Evolutionary conservation across 805 yeast species (phyloP).

Genomic region (Barnettozyma pratensis): DNA sequence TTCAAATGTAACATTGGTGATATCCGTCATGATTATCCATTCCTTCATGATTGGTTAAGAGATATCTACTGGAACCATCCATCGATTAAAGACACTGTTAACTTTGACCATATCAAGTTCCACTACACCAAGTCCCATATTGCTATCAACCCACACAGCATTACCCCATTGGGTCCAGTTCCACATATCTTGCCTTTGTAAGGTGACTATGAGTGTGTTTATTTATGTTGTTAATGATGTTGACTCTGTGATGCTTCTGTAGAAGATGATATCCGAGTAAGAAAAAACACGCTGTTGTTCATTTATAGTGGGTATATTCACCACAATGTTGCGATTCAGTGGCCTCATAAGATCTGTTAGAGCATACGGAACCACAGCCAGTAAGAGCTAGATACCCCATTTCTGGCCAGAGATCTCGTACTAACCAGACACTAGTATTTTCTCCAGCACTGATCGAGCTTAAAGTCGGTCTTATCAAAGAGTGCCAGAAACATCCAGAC

Average conservation of each 20-base stretch:
- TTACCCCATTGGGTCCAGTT: constrained; percentile 86
- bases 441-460: constrained; percentile 25
- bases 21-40: constrained; percentile 76
- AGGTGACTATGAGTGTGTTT: not conserved
- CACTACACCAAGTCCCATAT: constrained; percentile 88
- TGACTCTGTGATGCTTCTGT: too few relatives aligned
- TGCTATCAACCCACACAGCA: constrained; percentile 72
- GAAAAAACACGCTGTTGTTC: not conserved
- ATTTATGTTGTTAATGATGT: too few relatives aligned
- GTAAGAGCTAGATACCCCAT: not conserved
- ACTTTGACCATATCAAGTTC: constrained; percentile 84
- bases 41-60: constrained; percentile 72
- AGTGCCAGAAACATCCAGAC: constrained; percentile 44
- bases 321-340: too few relatives aligned
- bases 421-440: not conserved
- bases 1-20: constrained; percentile 87
- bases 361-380: not conserved
- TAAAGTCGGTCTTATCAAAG: constrained; percentile 44
- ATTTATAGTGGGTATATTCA: too few relatives aligned
- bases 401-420: not conserved
- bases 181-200: constrained; percentile 60
- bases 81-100: constrained; percentile 72
- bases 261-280: too few relatives aligned
- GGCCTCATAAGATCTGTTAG: not conserved
- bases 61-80: constrained; percentile 76